Conservation (phyloP, 1,139 yeast genomes). For the Pneumocystis sp. region DNA sequence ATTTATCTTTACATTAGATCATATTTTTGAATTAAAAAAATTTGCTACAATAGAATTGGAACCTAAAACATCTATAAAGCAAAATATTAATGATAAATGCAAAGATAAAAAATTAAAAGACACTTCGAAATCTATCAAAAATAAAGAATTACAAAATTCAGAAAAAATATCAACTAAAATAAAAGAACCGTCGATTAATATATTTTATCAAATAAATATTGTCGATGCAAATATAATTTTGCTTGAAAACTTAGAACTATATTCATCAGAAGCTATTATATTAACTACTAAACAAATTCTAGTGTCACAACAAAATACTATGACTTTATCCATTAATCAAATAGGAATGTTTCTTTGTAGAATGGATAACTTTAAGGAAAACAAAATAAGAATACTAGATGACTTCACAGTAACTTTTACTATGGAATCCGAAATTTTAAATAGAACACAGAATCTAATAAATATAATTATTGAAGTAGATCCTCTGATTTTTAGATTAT, state of each 20-base stretch:
- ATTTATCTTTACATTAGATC: slow-evolving; percentile 71
- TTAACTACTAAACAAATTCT: slow-evolving; percentile 72
- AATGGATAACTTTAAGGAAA: slow-evolving; percentile 52
- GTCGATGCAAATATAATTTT: slow-evolving; percentile 67
- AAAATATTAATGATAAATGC: slow-evolving; percentile 10
- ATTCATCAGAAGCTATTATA: slow-evolving; percentile 73
- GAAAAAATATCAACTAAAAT: neutral
- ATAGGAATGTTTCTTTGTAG: slow-evolving; percentile 74
- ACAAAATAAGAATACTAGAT: slow-evolving; percentile 61
- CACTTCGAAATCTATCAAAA: slow-evolving; percentile 10
- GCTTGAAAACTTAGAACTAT: slow-evolving; percentile 60
- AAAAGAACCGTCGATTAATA: neutral
- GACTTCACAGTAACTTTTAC: slow-evolving; percentile 73
- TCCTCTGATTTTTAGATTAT: slow-evolving; percentile 64
- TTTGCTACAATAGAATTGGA: slow-evolving; percentile 24
- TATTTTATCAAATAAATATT: slow-evolving; percentile 50
- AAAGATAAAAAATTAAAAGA: neutral
- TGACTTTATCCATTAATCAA: slow-evolving; percentile 56
- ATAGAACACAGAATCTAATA: slow-evolving; percentile 42
- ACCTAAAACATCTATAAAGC: neutral
- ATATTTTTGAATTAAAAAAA: slow-evolving; percentile 62
- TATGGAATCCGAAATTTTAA: slow-evolving; percentile 56
- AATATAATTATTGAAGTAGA: slow-evolving; percentile 60
- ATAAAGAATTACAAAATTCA: slow-evolving; percentile 13
- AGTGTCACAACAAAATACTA: slow-evolving; percentile 47